Base-by-base conservation (phyloP, 805 yeast species). In the Saccharomyces eubayanus region DNA sequence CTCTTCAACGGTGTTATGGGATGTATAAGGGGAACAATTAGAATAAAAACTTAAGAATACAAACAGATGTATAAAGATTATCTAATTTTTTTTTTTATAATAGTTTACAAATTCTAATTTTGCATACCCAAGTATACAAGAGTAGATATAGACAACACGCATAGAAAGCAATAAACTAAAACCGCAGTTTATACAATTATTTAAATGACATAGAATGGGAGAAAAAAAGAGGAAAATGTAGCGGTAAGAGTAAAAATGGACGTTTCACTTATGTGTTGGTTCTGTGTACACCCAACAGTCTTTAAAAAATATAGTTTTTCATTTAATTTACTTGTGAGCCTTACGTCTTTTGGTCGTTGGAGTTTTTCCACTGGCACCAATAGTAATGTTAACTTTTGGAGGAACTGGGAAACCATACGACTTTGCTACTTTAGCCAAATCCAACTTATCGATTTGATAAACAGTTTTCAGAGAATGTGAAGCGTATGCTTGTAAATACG, bases 401-500 rank as follows among this genome's bases (percentile, higher is more conserved):
- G 99, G 98, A 28, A 89, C 85, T 41, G 84, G 83, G 74, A 94
- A 94, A 9, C 99, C 99, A 71, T 88, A 94, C 12, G 96, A 86
- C 70, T 85, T 88, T 53, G 97, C 99, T 30, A 94, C 97, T 74
- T 92, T 94, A 36, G 84, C 92, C 59, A 94, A 76, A 70, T 94
- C 99, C 57, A 94, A 78, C 73, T 91, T 89, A 72, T 94, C 98
- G 63, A 94, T 89, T 74, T 91, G 96, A 69, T 94, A 94, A 14
- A 94, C 99, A 1, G 97, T 88, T 72, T 94, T 94, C 72, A 94
- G 77, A 66, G 91, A 96, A 73, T 94, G 99, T 24, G 96, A 87
- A 6, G 99, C 91, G 68, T 94, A 94, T 5, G 99, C 98, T 74
- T 94, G 99, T 65, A 94, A 78, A 72, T 94, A 94, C 2, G 98